These are phyloP conservation scores for Globisporangium middletonii DNA, from an alignment of 352 stramenopile genomes.

Conservation along the genomic window DNA sequence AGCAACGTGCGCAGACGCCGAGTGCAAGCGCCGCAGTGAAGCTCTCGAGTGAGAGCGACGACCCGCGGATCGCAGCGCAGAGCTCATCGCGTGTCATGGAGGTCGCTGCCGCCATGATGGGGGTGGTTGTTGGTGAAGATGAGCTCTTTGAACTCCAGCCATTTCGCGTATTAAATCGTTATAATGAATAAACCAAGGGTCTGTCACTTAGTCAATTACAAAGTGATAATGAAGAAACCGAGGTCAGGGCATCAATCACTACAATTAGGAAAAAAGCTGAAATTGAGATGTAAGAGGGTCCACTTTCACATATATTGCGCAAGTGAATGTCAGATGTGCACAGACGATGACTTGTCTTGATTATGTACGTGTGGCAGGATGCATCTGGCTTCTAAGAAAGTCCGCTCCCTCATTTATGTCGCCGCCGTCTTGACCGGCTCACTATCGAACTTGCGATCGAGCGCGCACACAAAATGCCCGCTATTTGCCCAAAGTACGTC, in stretches of 20 bases:
- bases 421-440: background rate
- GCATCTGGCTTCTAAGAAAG: background rate
- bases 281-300: background rate
- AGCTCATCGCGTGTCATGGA: constrained; percentile 17
- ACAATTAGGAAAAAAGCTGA: background rate
- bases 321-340: background rate
- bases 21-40: constrained; percentile 17
- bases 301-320: background rate
- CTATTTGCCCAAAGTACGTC: no score
- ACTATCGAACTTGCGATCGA: background rate
- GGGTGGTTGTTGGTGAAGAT: background rate
- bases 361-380: background rate
- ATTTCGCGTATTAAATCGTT: background rate
- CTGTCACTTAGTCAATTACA: no score
- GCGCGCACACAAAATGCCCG: no score
- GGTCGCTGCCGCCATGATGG: background rate
- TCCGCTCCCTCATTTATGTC: background rate
- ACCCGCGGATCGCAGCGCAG: constrained; percentile 11
- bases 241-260: background rate
- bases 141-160: background rate
- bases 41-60: constrained; percentile 26
- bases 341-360: background rate
- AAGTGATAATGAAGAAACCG: no score
- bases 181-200: no score
- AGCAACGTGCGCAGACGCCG: constrained; percentile 61